Evolutionary conservation across 2,329 filamentous ascomycete genomes (phyloP).

Genomic region (Magnaporthales sp.): DNA sequence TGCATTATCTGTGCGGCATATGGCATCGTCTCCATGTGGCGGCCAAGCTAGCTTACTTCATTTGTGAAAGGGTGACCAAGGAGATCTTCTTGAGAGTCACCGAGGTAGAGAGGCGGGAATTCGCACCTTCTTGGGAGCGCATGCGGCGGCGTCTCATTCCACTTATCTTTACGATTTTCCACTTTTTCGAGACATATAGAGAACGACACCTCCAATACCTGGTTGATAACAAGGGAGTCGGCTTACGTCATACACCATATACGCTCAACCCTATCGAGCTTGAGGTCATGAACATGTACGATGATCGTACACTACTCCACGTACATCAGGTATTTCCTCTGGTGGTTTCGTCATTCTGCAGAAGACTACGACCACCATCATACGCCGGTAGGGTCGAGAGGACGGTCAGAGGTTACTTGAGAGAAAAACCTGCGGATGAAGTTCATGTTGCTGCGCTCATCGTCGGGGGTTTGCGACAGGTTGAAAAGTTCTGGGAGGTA

Average conservation of each 20-base stretch:
- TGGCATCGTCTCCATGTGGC: conserved; percentile 60
- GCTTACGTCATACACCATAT: conserved; percentile 42
- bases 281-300: conserved; percentile 56
- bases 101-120: conserved; percentile 44
- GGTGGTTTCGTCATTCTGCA: conserved; percentile 55
- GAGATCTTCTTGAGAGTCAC: conserved; percentile 55
- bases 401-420: conserved; percentile 53
- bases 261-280: conserved; percentile 55
- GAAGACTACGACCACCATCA: conserved; percentile 52
- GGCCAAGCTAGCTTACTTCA: conserved; percentile 51
- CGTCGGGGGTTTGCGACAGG: conserved; percentile 53
- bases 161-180: conserved; percentile 55
- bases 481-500: conserved; percentile 57
- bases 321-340: conserved; percentile 59
- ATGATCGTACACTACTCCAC: conserved; percentile 51
- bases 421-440: conserved; percentile 54
- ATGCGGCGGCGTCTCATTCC: conserved; percentile 58
- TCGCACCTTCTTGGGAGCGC: conserved; percentile 51
- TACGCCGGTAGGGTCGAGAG: conserved; percentile 56
- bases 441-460: conserved; percentile 52
- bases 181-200: conserved; percentile 60
- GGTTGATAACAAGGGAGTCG: conserved; percentile 38
- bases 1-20: conserved; percentile 54
- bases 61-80: conserved; percentile 56
- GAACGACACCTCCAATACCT: conserved; percentile 50